Conservation (phyloP, 495 filamentous ascomycete genomes). For the Jackrogersella multiformis region DNA sequence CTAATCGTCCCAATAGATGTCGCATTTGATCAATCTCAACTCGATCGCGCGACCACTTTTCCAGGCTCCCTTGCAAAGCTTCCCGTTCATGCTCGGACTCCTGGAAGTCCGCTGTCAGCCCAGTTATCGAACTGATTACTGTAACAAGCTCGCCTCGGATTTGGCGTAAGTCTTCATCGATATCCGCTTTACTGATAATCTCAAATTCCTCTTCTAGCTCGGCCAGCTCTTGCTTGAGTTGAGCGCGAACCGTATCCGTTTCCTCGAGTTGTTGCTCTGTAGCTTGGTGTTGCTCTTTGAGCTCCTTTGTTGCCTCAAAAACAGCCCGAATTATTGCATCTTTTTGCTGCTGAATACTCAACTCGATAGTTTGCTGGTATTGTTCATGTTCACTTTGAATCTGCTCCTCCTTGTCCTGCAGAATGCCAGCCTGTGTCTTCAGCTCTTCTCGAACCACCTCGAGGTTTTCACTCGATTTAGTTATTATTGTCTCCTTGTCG, state of each 20-base stretch:
- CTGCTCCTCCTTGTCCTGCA: conserved; percentile 22
- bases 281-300: conserved; percentile 14
- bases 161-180: conserved; percentile 24
- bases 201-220: conserved; percentile 25
- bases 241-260: conserved; percentile 15
- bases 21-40: conserved; percentile 38
- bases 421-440: conserved; percentile 4
- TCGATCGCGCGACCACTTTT: conserved; percentile 40
- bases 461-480: conserved; percentile 24
- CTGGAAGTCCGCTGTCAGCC: conserved; percentile 20
- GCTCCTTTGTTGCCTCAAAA: conserved; percentile 29
- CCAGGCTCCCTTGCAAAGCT: conserved; percentile 28
- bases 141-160: conserved; percentile 24
- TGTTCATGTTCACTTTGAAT: conserved; percentile 27
- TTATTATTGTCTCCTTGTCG: conserved; percentile 24
- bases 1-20: conserved; percentile 34
- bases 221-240: conserved; percentile 36
- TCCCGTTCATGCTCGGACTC: conserved; percentile 25
- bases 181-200: conserved; percentile 5
- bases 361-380: conserved; percentile 20
- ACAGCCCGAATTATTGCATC: conserved; percentile 24
- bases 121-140: conserved; percentile 8
- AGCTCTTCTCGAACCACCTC: conserved; percentile 37
- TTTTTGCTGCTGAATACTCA: conserved; percentile 31
- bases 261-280: conserved; percentile 34